Conservation (phyloP, 108 stramenopile genomes). For the Cylindrotheca closterium region DNA sequence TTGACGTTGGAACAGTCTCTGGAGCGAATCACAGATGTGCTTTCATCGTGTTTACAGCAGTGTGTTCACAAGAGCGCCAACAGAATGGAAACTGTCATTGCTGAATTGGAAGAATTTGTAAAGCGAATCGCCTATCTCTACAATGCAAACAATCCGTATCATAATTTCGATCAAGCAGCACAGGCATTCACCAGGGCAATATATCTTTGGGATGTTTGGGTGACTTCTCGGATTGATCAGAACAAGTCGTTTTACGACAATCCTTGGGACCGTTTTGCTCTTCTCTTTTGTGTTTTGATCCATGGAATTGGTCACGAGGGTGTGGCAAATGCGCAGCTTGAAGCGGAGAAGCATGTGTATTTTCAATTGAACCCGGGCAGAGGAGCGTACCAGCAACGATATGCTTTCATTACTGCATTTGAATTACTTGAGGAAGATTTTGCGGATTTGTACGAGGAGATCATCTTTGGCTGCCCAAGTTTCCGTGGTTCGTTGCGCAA, state of each 20-base stretch:
- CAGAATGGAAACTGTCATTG: not conserved
- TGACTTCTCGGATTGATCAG: not conserved
- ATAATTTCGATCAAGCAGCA: not conserved
- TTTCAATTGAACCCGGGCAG: not conserved
- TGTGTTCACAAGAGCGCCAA: not conserved
- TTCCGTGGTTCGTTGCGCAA: not conserved
- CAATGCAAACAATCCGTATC: not conserved
- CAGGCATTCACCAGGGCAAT: not conserved
- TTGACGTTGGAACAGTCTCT: not conserved
- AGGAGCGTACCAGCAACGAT: not conserved
- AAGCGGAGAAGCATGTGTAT: not conserved
- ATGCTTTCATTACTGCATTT: not conserved
- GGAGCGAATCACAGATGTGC: not conserved
- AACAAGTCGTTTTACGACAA: no score
- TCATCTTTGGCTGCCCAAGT: not conserved
- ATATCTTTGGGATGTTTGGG: not conserved
- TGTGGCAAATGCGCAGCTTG: constrained; percentile 3
- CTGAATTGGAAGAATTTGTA: not conserved
- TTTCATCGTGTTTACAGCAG: not conserved
- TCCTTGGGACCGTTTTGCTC: constrained; percentile 1
- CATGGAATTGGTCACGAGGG: not conserved
- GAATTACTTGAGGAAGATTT: constrained; percentile 3
- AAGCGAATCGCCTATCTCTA: not conserved
- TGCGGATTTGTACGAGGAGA: not conserved
- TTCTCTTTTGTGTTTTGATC: not conserved